A percentile compares a stretch with the other conserved stretches of the same genome.
Evolutionary conservation across 2,329 filamentous ascomycete species (phyloP).

Genomic region (Trichoderma sp.): DNA sequence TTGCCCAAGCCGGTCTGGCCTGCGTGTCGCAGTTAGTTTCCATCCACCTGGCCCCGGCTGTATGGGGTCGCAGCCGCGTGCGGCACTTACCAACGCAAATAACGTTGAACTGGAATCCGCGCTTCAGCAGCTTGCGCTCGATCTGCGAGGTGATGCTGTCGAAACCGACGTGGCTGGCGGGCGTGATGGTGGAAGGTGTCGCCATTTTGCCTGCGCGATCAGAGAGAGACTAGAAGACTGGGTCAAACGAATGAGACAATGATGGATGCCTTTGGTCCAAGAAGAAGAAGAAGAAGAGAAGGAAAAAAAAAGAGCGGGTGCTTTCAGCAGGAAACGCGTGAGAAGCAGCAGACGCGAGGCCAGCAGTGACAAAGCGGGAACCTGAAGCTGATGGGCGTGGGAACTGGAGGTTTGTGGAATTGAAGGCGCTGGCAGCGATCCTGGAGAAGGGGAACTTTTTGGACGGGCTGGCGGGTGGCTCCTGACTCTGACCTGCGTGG

Average conservation of each 20-base stretch:
- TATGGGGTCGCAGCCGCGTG: background rate
- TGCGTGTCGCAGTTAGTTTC: constrained; percentile 44
- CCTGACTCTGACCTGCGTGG: constrained; percentile 28
- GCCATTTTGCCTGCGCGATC: constrained; percentile 48
- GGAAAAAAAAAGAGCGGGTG: constrained; percentile 33
- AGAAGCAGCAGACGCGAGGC: constrained; percentile 28
- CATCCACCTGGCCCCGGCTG: background rate
- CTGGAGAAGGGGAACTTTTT: constrained; percentile 46
- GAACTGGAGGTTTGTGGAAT: constrained; percentile 36
- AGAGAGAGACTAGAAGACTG: constrained; percentile 25
- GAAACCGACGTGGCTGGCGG: constrained; percentile 98
- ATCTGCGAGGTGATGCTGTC: constrained; percentile 99
- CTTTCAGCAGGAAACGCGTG: constrained; percentile 34
- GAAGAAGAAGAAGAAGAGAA: constrained; percentile 29
- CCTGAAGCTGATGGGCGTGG: constrained; percentile 32
- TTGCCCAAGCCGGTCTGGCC: constrained; percentile 98
- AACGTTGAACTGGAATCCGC: constrained; percentile 99
- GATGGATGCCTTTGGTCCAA: constrained; percentile 40
- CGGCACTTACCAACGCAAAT: constrained; percentile 90
- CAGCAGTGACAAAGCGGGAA: constrained; percentile 31
- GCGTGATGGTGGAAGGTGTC: constrained; percentile 72
- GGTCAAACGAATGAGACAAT: constrained; percentile 19
- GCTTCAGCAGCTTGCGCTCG: constrained; percentile 98
- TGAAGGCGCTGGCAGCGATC: constrained; percentile 31
- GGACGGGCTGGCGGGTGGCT: constrained; percentile 35